Evolutionary conservation across 2,329 filamentous ascomycete species (phyloP), one percentile per base, ranked within the genome.

Genomic region (Orbilia blumenaviensis): DNA sequence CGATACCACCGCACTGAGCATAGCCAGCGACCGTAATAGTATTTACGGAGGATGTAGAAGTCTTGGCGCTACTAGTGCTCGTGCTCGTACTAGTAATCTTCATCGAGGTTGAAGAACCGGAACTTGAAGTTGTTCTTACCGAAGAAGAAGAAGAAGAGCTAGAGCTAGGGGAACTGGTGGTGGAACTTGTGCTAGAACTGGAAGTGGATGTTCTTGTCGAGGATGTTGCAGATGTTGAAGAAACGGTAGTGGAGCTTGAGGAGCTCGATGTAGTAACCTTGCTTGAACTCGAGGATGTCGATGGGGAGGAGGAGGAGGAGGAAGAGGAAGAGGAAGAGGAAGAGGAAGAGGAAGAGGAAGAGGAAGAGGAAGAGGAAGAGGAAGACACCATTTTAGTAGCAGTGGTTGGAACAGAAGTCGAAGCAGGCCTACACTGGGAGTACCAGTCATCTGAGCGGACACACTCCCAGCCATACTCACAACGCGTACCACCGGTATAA

Each of bases 291-390:
- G 58, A 44, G 16, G 23, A 46, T 10, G 21, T 62, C 7, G 41
- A 44, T 7, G 9, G 8, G 0, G 38, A 29, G 3, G 23, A 62
- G 32, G 21, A 46, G 1, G 58, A 29, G 10, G 58, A 46, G 21
- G 10, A 32, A 3, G 78, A 48, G 5, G 50, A 64, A 1, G 76
- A 66, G 2, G 78, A 78, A 4, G n/a, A 8, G 78, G 77, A 9
- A 72, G 76, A 2, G 21, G 58, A 7, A 42, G 58, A 44, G 7
- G 58, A 23, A 34, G 58, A 6, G 8, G 58, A 32, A 25, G 50
- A 41, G 7, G 44, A 10, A 18, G 44, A 10, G 2, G 60, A 25
- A 52, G 32, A n/a, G 14, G 29, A 23, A 12, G 50, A 36, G 14
- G 32, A 18, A 12, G 56, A 29, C 10, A 10, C 16, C 16, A n/a